phyloP scores from a whole-genome alignment of 352 stramenopile genomes.

The Globisporangium mamillatum region DNA sequence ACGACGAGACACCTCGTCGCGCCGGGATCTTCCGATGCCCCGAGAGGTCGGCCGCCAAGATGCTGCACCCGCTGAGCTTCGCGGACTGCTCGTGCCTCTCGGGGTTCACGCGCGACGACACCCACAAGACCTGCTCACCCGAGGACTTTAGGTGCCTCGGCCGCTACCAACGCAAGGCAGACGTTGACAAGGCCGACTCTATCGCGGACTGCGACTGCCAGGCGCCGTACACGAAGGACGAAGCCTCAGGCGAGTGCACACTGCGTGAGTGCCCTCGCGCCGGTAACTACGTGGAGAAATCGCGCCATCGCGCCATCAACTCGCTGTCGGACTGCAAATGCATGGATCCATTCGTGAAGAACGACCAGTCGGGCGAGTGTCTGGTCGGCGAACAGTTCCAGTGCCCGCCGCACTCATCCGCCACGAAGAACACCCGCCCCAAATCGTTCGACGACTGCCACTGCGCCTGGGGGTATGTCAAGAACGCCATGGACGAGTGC shows the following conservation, averaged over 20 bases:
- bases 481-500: slow-evolving; percentile 38
- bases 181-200: slow-evolving; percentile 30
- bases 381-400: slow-evolving; percentile 25
- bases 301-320: slow-evolving; percentile 21
- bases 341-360: slow-evolving; percentile 58
- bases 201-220: slow-evolving; percentile 73
- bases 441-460: slow-evolving; percentile 68
- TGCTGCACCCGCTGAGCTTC: slow-evolving; percentile 37
- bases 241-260: slow-evolving; percentile 45
- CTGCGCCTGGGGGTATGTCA: slow-evolving; percentile 74
- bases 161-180: slow-evolving; percentile 50
- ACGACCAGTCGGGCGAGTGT: slow-evolving; percentile 73
- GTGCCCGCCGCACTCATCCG: slow-evolving; percentile 38
- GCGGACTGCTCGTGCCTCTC: slow-evolving; percentile 35
- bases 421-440: slow-evolving; percentile 26
- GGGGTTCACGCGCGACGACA: slow-evolving; percentile 36
- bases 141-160: slow-evolving; percentile 53
- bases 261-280: slow-evolving; percentile 61
- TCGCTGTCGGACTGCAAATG: slow-evolving; percentile 77
- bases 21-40: slow-evolving; percentile 31
- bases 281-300: slow-evolving; percentile 72
- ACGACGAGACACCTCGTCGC: slow-evolving; percentile 7
- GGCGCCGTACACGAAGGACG: slow-evolving; percentile 69
- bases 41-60: slow-evolving; percentile 24
- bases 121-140: slow-evolving; percentile 28